A percentile compares a stretch with the other conserved stretches of the same genome.
phyloP scores from a whole-genome alignment of 805 yeast species.

The Candida tammaniensis region DNA sequence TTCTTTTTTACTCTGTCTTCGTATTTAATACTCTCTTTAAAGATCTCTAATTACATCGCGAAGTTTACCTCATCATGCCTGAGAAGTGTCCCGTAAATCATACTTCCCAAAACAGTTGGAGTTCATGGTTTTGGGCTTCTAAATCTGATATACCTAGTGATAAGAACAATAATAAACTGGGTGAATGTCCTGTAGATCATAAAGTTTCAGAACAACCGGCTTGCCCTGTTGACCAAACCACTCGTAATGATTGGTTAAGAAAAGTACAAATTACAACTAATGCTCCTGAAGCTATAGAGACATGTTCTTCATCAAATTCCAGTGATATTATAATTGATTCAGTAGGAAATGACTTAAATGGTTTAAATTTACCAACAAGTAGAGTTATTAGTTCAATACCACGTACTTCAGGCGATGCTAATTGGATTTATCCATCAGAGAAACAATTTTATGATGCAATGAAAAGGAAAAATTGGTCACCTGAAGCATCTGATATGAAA shows the following conservation, averaged over 20 bases:
- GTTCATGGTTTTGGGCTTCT: slow-evolving; percentile 8
- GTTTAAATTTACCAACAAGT: slow-evolving; percentile 57
- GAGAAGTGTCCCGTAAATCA: no score
- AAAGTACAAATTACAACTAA: slow-evolving; percentile 32
- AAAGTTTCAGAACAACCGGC: slow-evolving; percentile 21
- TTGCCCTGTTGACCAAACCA: slow-evolving; percentile 22
- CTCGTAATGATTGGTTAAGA: slow-evolving; percentile 36
- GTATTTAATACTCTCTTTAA: no score
- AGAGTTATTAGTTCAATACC: slow-evolving; percentile 83
- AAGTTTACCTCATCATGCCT: no score
- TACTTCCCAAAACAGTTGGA: slow-evolving; percentile 2
- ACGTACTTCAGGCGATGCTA: slow-evolving; percentile 54
- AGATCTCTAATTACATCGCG: no score
- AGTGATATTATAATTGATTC: slow-evolving; percentile 11
- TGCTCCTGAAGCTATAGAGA: slow-evolving; percentile 39
- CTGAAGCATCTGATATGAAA: slow-evolving; percentile 78
- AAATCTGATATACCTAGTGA: no score
- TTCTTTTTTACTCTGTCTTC: no score
- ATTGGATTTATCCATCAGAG: slow-evolving; percentile 96
- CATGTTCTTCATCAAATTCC: slow-evolving; percentile 11
- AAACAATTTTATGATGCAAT: slow-evolving; percentile 93
- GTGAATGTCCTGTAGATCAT: slow-evolving; percentile 55
- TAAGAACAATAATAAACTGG: neutral
- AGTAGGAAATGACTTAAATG: slow-evolving; percentile 36
- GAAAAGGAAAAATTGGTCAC: slow-evolving; percentile 87